Evolutionary conservation across 495 filamentous ascomycete genomes (phyloP), one percentile per base, ranked within the genome.

Genomic region (Lepidopterella palustris): DNA sequence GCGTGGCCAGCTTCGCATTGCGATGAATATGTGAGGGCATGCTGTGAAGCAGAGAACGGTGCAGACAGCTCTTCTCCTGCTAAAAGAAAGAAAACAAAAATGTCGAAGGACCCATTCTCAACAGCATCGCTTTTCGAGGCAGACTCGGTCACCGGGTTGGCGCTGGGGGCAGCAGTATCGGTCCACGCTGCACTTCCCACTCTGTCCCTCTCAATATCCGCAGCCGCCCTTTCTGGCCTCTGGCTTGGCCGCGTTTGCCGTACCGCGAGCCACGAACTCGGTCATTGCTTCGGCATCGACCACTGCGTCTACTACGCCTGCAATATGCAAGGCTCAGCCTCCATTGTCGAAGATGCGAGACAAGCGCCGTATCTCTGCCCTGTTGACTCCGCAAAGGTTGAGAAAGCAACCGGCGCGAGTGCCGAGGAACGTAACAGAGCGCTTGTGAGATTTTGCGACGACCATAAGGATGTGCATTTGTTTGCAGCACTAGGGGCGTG

Each of bases 241-340:
- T 87, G 84, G 84, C 74, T 85, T 21, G 77, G 75, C 5, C 73
- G 82, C 5, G 59, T 83, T 1, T 80, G 77, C 28, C 77, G 82
- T 25, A 87, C 84, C 0, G 79, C 77, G 5, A 73, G 75, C 5
- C 84, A 87, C 65, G 85, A 88, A 66, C 68, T 88, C 5, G 82
- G 83, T 1, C 85, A 87, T 60, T 88, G 84, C 66, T 79, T 88
- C 48, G 81, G 80, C 0, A 73, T 88, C 4, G 84, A 68, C 6
- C 86, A 88, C 65, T 87, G 85, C 65, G 69, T 79, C 2, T 89
- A 86, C 61, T 87, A 87, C 62, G 85, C 85, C 0, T 88, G 85
- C 61, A 74, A 76, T 27, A 87, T 88, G 85, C 84, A 88, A 63
- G 78, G 82, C 26, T 84, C 80, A 1, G 78, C 78, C 3, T 74